Evolutionary conservation across 1,139 yeast genomes (phyloP), one percentile per base, ranked within the genome.

Genomic region (Debaryomyces singareniensis): DNA sequence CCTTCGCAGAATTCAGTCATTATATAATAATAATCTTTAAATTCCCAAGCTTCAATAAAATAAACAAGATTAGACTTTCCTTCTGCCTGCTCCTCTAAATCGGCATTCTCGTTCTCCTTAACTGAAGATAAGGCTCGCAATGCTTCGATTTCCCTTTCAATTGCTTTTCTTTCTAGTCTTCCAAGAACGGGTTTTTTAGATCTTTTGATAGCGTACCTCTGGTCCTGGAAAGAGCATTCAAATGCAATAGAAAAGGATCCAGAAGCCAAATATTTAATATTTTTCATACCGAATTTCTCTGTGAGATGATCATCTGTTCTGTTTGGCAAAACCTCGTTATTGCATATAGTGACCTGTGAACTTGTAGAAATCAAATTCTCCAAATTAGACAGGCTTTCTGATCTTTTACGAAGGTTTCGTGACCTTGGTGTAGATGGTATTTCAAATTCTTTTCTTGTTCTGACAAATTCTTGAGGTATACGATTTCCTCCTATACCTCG

Each of bases 1-100:
- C 91, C 89, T 50, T 91, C 99, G 58, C 96, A 91, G 51, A 65
- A 87, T 47, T 89, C 97, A 2, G 95, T 89, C 93, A 89, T 86
- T 26, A 91, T 85, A 53, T 89, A 91, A 43, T 82, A 74, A 44
- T 79, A 78, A 32, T 76, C 76, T 42, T 72, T 68, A 46, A 63
- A 63, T 43, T 85, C 94, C 97, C 97, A 91, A 7, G 87, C 87
- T 48, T 86, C 89, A 18, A 84, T 71, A 40, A 85, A 75, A 42
- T 78, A 78, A 25, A 91, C 75, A 27, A 89, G 74, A 50, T 84
- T 80, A 43, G 84, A 95, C 42, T 78, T 76, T 3, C 91, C 94
- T 34, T 64, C 71, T 40, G 81, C 91, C 37, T 75, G 78, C 42
- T 81, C 86, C 29, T 63, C 63, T 28, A 58, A 35, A 36, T 61